Evolutionary conservation across 768 basidiomycete species (phyloP).

Genomic region (Psilocybe azurescens): DNA sequence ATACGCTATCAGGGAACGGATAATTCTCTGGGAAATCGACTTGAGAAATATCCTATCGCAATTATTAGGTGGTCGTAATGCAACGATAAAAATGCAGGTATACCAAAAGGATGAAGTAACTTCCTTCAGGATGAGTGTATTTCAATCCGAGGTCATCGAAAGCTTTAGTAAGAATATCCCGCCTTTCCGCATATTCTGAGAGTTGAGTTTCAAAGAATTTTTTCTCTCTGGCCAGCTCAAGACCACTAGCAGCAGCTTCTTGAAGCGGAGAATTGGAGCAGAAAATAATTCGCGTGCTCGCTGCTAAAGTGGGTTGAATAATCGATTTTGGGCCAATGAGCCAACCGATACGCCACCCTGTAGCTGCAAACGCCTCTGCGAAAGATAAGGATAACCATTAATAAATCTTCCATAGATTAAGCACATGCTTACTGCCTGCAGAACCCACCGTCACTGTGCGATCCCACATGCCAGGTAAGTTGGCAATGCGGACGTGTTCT

Average conservation of each 20-base stretch:
- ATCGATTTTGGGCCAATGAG: slow-evolving; percentile 86
- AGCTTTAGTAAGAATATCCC: slow-evolving; percentile 72
- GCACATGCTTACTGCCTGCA: slow-evolving; percentile 77
- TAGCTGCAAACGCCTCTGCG: slow-evolving; percentile 93
- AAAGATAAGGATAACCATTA: slow-evolving; percentile 5
- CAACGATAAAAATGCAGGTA: slow-evolving; percentile 25
- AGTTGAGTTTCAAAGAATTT: slow-evolving; percentile 81
- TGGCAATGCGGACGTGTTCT: slow-evolving; percentile 92
- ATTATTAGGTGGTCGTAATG: background rate
- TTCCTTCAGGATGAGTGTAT: slow-evolving; percentile 89
- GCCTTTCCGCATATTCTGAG: slow-evolving; percentile 80
- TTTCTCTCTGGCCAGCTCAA: slow-evolving; percentile 77
- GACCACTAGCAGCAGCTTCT: slow-evolving; percentile 89
- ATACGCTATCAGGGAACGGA: slow-evolving; percentile 75
- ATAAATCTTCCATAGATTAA: slow-evolving; percentile 2
- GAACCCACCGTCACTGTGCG: slow-evolving; percentile 95
- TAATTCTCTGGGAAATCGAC: slow-evolving; percentile 86
- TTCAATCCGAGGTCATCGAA: slow-evolving; percentile 85
- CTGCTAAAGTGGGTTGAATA: slow-evolving; percentile 86
- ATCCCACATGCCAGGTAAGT: slow-evolving; percentile 98
- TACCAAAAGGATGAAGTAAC: slow-evolving; percentile 89
- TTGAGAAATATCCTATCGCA: slow-evolving; percentile 66
- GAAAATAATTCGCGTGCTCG: slow-evolving; percentile 93
- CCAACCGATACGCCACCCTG: slow-evolving; percentile 98
- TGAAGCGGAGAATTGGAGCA: slow-evolving; percentile 95